These are phyloP conservation scores for Lentinula sp. DNA, from an alignment of 768 basidiomycete genomes.

Conservation along the genomic window DNA sequence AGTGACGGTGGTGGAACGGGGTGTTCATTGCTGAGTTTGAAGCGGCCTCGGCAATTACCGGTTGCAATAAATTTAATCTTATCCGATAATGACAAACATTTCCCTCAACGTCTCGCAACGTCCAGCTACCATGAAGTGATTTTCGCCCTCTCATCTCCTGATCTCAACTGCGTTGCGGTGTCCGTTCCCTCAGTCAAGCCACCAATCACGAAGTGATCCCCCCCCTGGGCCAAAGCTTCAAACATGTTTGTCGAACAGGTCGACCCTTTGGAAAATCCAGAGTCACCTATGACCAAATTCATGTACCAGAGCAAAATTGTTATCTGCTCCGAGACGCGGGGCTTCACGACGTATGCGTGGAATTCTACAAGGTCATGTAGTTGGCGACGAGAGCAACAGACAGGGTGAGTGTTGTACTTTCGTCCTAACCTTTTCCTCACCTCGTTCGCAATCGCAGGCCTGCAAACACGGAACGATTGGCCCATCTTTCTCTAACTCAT, in stretches of 20 bases:
- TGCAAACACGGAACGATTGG: conserved; percentile 81
- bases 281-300: conserved; percentile 53
- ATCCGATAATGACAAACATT: too few relatives aligned
- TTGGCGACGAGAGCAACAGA: conserved; percentile 74
- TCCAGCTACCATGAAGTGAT: conserved; percentile 37
- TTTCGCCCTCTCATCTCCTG: conserved; percentile 57
- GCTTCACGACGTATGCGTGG: conserved; percentile 75
- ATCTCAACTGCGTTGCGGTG: conserved; percentile 77
- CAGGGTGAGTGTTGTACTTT: conserved; percentile 45
- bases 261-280: conserved; percentile 41
- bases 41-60: too few relatives aligned
- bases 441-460: conserved; percentile 33
- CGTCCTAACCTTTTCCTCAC: too few relatives aligned
- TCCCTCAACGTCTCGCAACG: conserved; percentile 5
- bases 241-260: conserved; percentile 1
- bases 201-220: conserved; percentile 44
- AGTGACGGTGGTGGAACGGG: too few relatives aligned
- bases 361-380: conserved; percentile 55
- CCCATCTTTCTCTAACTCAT: conserved; percentile 87
- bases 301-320: conserved; percentile 81
- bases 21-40: too few relatives aligned
- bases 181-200: conserved; percentile 36
- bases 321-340: conserved; percentile 76
- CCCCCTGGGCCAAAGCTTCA: conserved; percentile 21
- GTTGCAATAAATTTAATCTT: too few relatives aligned